phyloP scores from a whole-genome alignment of 257 asterid species.

The Apocynum venetum region DNA sequence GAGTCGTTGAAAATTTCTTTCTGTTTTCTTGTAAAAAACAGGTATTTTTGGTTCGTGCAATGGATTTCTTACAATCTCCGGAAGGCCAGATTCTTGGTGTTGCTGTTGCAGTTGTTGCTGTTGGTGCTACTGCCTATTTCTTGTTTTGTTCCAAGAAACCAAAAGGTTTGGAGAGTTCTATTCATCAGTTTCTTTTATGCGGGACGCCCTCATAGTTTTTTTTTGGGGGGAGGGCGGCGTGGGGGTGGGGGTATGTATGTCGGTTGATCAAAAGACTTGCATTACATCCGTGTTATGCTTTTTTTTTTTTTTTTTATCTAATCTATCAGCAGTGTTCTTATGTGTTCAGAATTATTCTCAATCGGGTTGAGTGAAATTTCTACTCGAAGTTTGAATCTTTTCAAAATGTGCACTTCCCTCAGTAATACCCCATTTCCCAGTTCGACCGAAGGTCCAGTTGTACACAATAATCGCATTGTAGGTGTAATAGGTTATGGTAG shows the following conservation, averaged over 20 bases:
- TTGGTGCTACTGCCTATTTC: constrained; percentile 53
- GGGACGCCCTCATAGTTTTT: background rate
- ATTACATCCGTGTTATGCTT: background rate
- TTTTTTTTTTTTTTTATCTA: background rate
- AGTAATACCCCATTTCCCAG: no score
- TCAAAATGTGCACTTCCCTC: no score
- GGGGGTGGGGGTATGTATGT: no score
- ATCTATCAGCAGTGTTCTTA: background rate
- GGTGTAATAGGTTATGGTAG: no score
- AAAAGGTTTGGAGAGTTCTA: constrained; percentile 40
- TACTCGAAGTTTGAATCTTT: background rate
- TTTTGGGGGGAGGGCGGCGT: background rate
- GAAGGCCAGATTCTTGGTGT: constrained; percentile 64
- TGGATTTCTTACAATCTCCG: constrained; percentile 71
- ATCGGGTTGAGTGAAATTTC: no score
- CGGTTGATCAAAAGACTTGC: background rate
- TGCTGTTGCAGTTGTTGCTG: constrained; percentile 58
- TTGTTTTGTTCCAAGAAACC: constrained; percentile 64
- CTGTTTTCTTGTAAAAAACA: constrained; percentile 5
- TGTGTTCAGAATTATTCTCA: background rate
- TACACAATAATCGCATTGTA: no score
- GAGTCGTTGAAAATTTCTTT: background rate
- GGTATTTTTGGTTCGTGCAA: constrained; percentile 28
- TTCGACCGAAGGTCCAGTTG: no score
- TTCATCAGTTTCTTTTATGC: background rate